Percentiles rank a stretch among this genome's conserved stretches.
Evolutionary conservation across 306 rosid species (phyloP).

Genomic region (Cucurbita argyrosperma): DNA sequence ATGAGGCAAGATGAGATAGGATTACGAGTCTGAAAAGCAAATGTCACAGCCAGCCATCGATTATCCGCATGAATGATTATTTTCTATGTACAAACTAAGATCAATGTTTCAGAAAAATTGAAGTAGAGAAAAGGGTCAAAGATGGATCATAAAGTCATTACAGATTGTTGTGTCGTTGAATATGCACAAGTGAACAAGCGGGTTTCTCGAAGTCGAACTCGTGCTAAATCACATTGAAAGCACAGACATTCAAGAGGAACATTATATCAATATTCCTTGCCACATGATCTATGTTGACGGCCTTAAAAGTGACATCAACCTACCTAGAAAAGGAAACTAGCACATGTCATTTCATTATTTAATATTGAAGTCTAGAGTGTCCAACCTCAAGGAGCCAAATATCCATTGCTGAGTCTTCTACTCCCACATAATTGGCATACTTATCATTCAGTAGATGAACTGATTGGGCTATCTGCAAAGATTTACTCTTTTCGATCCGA

Average conservation of each 20-base stretch:
- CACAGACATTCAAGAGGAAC: not conserved
- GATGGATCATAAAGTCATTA: slow-evolving; percentile 3
- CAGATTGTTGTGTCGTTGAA: not conserved
- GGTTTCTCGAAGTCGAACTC: not conserved
- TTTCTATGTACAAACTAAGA: not conserved
- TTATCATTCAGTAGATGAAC: not conserved
- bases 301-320: slow-evolving; percentile 1
- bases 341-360: slow-evolving; percentile 5
- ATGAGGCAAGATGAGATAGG: not conserved
- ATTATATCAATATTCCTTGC: not conserved
- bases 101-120: not conserved
- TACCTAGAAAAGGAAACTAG: not conserved
- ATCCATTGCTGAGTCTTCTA: not conserved
- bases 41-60: not conserved
- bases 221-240: not conserved
- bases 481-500: slow-evolving; percentile 1
- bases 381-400: slow-evolving; percentile 4
- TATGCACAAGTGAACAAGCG: not conserved
- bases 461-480: slow-evolving; percentile 8
- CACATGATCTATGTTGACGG: not conserved
- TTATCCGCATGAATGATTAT: not conserved
- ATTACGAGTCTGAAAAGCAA: not conserved
- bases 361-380: not conserved
- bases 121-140: not conserved
- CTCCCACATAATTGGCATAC: not conserved